Evolutionary conservation across 768 basidiomycete genomes (phyloP).

Genomic region (Dacryopinax spathularia): DNA sequence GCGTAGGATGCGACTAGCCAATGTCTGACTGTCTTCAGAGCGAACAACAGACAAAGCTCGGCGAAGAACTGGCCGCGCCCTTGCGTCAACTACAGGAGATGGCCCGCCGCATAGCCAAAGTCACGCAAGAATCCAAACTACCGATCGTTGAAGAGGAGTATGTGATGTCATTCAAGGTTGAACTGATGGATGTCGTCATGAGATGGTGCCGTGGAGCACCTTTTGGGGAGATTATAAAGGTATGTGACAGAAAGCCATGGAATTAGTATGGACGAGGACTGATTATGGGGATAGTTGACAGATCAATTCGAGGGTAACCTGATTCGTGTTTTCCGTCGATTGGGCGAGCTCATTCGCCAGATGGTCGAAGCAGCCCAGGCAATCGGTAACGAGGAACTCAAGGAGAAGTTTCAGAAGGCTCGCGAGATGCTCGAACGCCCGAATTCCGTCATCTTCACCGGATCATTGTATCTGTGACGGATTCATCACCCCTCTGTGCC

Average conservation of each 20-base stretch:
- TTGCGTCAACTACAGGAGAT: slow-evolving; percentile 91
- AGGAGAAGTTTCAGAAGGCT: slow-evolving; percentile 84
- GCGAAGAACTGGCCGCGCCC: slow-evolving; percentile 87
- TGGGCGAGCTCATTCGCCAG: slow-evolving; percentile 88
- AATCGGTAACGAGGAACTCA: slow-evolving; percentile 85
- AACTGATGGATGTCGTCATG: slow-evolving; percentile 94
- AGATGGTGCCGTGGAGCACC: slow-evolving; percentile 98
- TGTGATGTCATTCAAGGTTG: slow-evolving; percentile 91
- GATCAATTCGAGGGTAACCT: slow-evolving; percentile 95
- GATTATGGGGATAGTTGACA: slow-evolving; percentile 48
- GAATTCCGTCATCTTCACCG: slow-evolving; percentile 86
- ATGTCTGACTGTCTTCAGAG: slow-evolving; percentile 35
- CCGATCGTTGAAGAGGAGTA: slow-evolving; percentile 85
- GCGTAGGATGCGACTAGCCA: not conserved
- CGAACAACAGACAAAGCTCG: slow-evolving; percentile 69
- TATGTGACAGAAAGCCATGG: slow-evolving; percentile 24
- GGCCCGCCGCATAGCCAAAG: slow-evolving; percentile 89
- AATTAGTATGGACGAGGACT: no score
- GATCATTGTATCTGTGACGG: slow-evolving; percentile 57
- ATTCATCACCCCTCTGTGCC: not conserved
- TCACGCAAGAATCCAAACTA: slow-evolving; percentile 86
- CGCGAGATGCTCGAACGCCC: slow-evolving; percentile 87
- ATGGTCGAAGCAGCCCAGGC: slow-evolving; percentile 94
- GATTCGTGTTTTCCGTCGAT: slow-evolving; percentile 86
- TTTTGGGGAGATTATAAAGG: slow-evolving; percentile 94